Base-by-base conservation (phyloP, 2,329 filamentous ascomycete species). In the Trichoderma afroharzianum region DNA sequence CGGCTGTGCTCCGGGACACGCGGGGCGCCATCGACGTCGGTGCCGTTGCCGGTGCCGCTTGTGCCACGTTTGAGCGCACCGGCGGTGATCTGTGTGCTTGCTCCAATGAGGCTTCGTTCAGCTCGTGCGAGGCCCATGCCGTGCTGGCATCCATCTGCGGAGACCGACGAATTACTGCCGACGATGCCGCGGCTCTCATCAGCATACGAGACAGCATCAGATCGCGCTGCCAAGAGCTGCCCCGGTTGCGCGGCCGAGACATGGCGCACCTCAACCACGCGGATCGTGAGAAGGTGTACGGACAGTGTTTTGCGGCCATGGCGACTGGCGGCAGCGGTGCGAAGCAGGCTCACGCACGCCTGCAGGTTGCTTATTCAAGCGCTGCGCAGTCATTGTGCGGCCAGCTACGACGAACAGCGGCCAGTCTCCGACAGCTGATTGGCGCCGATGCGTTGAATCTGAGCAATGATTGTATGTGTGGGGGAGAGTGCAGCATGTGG, bases 11-110 rank as follows among this genome's bases (percentile, higher is more conserved):
- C 8, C 61, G 61, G 1, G 68, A 70, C 33, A 66, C 68, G 12
- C 59, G 68, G 18, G 68, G 68, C 6, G 33, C n/a, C 26, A 70
- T 70, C 36, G 68, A 70, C 5, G 36, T 70, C 1, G 11, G 58
- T 0, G 6, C 18, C 6, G 47, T 70, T 11, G 59, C 68, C 32
- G 68, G 68, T 7, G 57, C 43, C 28, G 68, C 59, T n/a, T 70
- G 68, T 43, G 68, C 68, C 4, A 70, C 68, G 8, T 70, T 70
- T 43, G 68, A 70, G 47, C 68, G 68, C 28, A 30, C 61, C 9
- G 58, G 68, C 21, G 68, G 68, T 11, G 50, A 55, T 12, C 8
- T 70, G 59, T 70, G 68, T 43, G 68, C 68, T 1, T 70, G 68
- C 50, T 33, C 58, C 11, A 24, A 12, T 12, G 43, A 24, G n/a